Evolutionary conservation across 1,284 basidiomycete species (phyloP), one percentile per base, ranked within the genome.

Genomic region (Trametes polyzona): DNA sequence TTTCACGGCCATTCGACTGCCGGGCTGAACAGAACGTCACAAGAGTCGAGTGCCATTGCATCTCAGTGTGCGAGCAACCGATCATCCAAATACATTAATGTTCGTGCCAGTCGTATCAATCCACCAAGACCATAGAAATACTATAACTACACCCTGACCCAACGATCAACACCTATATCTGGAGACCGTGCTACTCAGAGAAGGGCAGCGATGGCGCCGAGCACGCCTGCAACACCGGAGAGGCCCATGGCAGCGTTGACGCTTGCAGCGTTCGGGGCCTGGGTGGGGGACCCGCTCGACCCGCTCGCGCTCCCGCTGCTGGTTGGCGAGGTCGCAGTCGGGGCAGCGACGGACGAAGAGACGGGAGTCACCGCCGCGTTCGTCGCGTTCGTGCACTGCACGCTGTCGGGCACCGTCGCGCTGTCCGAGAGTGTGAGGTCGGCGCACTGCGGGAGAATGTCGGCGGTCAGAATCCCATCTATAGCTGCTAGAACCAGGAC

Each of bases 371-470:
- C 64, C 6, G 48, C 61, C 19, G 62, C 59, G 27, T 60, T 55
- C 2, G 71, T 70, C 27, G 67, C 64, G 56, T 74, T 75, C 47
- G 65, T 62, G 65, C 73, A 74, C 6, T 65, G 32, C 11, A 71
- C 55, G 61, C 58, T 67, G 48, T 64, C 62, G 7, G 70, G 67
- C n/a, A 71, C 73, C 10, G 73, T 76, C 61, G 76, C 77, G 46
- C n/a, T 58, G 64, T 73, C 77, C 47, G 74, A 79, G 27, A 93
- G 76, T 7, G 85, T 83, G 50, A 93, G 71, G 71, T 93, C 90
- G 42, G 89, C 79, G 67, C 90, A 92, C 84, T 88, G 58, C 2
- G 33, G 7, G 39, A 35, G 4, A 35, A 14, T 27, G 21, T 14
- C 27, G n/a, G 29, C 21, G 43, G 35, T 44, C 10, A 61, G 50